phyloP scores from a whole-genome alignment of 306 rosid genomes.

The Hippophae rhamnoides region DNA sequence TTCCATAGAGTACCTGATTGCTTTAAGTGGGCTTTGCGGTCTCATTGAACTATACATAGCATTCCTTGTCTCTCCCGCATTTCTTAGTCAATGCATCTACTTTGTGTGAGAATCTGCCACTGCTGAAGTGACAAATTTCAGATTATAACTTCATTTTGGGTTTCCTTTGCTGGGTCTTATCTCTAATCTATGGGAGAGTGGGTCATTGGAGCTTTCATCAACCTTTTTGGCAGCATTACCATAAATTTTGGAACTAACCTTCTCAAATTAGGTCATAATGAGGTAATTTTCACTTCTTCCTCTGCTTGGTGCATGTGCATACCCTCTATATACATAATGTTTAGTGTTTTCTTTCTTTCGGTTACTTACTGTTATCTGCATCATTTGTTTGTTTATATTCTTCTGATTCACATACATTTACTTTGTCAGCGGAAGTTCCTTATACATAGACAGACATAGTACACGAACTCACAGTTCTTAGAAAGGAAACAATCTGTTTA shows the following conservation, averaged over 20 bases:
- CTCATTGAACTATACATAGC: too few species aligned
- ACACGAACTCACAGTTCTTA: too few species aligned
- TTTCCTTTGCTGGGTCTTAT: slow-evolving; percentile 26
- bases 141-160: slow-evolving; percentile 40
- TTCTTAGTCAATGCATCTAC: too few species aligned
- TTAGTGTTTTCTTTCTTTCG: not conserved
- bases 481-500: too few species aligned
- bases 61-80: too few species aligned
- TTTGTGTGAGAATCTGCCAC: slow-evolving; percentile 14
- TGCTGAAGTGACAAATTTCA: slow-evolving; percentile 11
- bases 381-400: not conserved
- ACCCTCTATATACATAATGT: not conserved
- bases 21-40: too few species aligned
- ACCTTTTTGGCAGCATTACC: slow-evolving; percentile 92
- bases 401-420: too few species aligned
- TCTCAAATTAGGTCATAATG: slow-evolving; percentile 92
- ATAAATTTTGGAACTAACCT: slow-evolving; percentile 96
- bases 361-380: not conserved
- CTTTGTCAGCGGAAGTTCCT: too few species aligned
- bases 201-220: slow-evolving; percentile 94
- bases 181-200: slow-evolving; percentile 85
- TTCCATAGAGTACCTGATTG: too few species aligned
- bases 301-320: not conserved
- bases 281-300: slow-evolving; percentile 34
- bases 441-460: too few species aligned